Percentiles rank a stretch among this genome's conserved stretches.
Evolutionary conservation across 2,329 filamentous ascomycete species (phyloP).

Genomic region (Apiospora pterosperma): DNA sequence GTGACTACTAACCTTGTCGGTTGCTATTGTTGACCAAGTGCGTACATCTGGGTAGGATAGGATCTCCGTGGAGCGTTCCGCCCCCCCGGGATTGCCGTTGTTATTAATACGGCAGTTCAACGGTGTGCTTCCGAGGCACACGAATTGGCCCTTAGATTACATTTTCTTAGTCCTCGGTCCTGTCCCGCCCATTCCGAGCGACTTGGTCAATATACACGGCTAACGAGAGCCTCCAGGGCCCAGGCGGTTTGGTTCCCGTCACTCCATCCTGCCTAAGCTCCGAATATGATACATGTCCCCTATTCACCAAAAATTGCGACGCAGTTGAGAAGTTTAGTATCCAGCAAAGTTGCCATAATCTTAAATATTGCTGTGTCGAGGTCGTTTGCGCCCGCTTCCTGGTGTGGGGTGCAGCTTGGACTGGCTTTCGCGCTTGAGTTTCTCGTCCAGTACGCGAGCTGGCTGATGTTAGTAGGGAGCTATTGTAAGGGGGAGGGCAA

Average conservation of each 20-base stretch:
- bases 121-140: no score
- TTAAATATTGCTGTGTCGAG: constrained; percentile 46
- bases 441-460: constrained; percentile 64
- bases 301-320: neutral
- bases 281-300: neutral
- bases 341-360: neutral
- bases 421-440: constrained; percentile 61
- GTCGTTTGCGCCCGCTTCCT: constrained; percentile 53
- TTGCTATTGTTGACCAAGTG: no score
- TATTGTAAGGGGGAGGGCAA: constrained; percentile 8
- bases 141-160: neutral
- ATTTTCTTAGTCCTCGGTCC: neutral
- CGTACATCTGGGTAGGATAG: no score
- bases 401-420: constrained; percentile 53
- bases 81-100: neutral
- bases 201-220: neutral
- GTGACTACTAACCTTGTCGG: no score
- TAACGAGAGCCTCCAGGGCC: neutral
- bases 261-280: neutral
- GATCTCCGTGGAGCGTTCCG: no score
- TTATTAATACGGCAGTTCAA: neutral
- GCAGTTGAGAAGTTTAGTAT: neutral
- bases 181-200: neutral
- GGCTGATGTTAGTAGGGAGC: constrained; percentile 14
- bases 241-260: neutral